These are phyloP conservation scores for Apiospora malaysiana DNA, from an alignment of 2,329 filamentous ascomycete genomes.

Conservation along the genomic window DNA sequence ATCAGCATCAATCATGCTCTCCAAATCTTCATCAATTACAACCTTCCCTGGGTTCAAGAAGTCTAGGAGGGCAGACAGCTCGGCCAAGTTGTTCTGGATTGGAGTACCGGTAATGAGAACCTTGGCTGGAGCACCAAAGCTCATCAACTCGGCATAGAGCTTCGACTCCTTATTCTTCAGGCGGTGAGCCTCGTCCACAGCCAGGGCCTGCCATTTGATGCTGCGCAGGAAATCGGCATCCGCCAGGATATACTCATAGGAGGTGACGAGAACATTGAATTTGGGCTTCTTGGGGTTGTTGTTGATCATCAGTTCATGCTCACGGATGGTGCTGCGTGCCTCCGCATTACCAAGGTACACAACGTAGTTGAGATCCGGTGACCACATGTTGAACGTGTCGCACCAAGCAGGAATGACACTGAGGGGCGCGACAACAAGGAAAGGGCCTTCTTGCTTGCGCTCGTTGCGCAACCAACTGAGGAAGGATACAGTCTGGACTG, in stretches of 20 bases:
- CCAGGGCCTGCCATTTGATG: constrained; percentile 97
- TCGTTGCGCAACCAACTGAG: constrained; percentile 96
- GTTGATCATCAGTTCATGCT: constrained; percentile 87
- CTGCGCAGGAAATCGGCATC: constrained; percentile 84
- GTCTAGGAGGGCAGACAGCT: constrained; percentile 90
- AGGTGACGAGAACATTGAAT: constrained; percentile 97
- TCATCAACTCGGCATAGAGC: constrained; percentile 82
- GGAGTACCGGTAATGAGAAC: constrained; percentile 96
- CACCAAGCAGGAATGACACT: constrained; percentile 98
- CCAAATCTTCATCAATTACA: constrained; percentile 88
- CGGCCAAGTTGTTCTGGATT: constrained; percentile 94
- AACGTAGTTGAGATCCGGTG: constrained; percentile 95
- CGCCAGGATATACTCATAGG: constrained; percentile 92
- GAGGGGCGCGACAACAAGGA: constrained; percentile 94
- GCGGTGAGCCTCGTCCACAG: constrained; percentile 95
- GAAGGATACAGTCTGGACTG: constrained; percentile 95
- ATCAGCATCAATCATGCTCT: constrained; percentile 75
- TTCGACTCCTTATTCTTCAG: constrained; percentile 97
- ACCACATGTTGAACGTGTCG: constrained; percentile 96
- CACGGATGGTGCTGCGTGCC: constrained; percentile 84
- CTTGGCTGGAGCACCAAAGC: constrained; percentile 86
- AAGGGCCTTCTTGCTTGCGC: constrained; percentile 88
- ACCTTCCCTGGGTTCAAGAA: constrained; percentile 97
- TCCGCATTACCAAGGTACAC: constrained; percentile 92
- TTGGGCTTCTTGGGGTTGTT: constrained; percentile 88